phyloP scores from a whole-genome alignment of 73 alveolate species.

The Durusdinium trenchii region DNA sequence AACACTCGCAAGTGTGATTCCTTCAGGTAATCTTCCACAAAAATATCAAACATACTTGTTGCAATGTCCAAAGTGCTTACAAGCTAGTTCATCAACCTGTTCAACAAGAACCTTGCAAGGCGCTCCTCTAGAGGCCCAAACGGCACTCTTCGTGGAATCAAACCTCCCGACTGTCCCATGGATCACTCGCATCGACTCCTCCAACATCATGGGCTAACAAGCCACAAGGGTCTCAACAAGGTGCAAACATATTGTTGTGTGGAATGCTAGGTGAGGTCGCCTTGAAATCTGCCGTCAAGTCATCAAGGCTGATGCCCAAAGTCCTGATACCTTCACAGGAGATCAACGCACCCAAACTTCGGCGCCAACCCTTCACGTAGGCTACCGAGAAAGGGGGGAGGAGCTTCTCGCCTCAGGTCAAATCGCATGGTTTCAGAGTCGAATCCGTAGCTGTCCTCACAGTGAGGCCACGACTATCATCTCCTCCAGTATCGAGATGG shows the following conservation, averaged over 20 bases:
- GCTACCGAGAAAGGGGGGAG: neutral
- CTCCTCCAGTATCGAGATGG: too few relatives aligned
- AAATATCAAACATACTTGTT: too few relatives aligned
- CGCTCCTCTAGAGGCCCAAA: neutral
- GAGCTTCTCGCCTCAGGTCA: neutral
- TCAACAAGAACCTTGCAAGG: too few relatives aligned
- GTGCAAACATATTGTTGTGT: neutral
- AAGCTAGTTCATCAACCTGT: too few relatives aligned
- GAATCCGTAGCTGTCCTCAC: neutral
- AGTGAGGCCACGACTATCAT: neutral
- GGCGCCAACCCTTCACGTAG: constrained; percentile 27
- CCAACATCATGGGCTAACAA: neutral
- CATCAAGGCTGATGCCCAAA: neutral
- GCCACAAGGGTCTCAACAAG: neutral
- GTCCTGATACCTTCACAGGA: neutral
- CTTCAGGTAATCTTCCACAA: too few relatives aligned
- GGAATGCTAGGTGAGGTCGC: neutral
- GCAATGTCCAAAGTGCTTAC: too few relatives aligned
- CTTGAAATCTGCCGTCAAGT: neutral
- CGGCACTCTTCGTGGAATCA: neutral
- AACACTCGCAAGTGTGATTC: too few relatives aligned
- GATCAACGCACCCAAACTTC: neutral
- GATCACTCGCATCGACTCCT: neutral
- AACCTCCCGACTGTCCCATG: neutral
- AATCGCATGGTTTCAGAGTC: neutral